Conservation (phyloP, 2,329 filamentous ascomycete species). For the Alternaria sp. region DNA sequence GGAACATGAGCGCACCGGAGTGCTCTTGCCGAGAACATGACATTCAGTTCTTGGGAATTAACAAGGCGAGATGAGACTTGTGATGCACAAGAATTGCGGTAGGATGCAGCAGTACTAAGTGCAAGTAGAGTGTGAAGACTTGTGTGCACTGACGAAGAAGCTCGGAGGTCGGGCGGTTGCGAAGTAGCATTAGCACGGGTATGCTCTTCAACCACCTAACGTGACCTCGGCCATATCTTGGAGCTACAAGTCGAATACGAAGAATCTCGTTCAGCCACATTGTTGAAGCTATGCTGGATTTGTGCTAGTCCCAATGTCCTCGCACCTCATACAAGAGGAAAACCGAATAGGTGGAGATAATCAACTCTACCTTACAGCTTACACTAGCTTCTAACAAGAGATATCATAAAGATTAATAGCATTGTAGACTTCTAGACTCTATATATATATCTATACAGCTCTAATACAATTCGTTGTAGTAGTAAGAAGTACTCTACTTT, state of each 20-base stretch:
- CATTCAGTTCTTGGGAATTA: not conserved
- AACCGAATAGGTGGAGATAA: no score
- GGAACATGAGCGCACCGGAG: not conserved
- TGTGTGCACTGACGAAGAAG: not conserved
- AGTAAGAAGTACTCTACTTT: no score
- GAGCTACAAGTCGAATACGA: not conserved
- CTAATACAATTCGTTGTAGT: no score
- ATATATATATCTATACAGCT: no score
- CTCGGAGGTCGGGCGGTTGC: not conserved
- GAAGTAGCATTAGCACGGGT: not conserved
- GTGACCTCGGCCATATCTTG: not conserved
- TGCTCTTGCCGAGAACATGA: slow-evolving; percentile 9
- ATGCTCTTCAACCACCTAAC: not conserved
- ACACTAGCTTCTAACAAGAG: no score
- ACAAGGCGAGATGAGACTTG: not conserved
- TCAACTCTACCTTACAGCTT: no score
- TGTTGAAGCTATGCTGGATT: not conserved
- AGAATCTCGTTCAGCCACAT: not conserved
- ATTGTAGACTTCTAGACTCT: no score
- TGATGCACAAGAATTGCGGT: not conserved
- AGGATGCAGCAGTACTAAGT: not conserved
- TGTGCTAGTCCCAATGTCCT: not conserved
- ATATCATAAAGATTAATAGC: accelerated
- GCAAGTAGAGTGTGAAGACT: not conserved
- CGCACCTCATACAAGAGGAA: no score